These are phyloP conservation scores for Pythium brassicae DNA, from an alignment of 352 stramenopile species.

Conservation along the genomic window DNA sequence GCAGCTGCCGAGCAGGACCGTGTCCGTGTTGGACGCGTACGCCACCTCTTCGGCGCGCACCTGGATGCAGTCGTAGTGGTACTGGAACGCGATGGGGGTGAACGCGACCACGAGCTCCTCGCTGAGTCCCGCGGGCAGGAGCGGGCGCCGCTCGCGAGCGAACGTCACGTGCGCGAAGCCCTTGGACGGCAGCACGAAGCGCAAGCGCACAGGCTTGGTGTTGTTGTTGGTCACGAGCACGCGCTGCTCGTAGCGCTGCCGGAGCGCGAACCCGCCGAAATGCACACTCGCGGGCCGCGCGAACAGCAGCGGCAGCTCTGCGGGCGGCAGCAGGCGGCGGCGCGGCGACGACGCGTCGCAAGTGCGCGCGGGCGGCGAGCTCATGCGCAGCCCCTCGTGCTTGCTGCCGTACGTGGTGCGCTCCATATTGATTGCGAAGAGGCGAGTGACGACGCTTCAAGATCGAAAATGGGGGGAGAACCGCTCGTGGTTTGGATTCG, in stretches of 20 bases:
- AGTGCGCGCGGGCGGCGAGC: constrained; percentile 5
- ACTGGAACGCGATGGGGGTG: constrained; percentile 65
- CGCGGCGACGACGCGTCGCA: constrained; percentile 21
- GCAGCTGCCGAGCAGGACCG: constrained; percentile 29
- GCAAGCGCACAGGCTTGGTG: constrained; percentile 59
- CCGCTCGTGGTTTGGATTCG: constrained; percentile 1
- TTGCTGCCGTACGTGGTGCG: constrained; percentile 9
- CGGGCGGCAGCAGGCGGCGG: constrained; percentile 17
- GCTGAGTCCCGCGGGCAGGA: constrained; percentile 67
- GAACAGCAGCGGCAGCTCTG: constrained; percentile 33
- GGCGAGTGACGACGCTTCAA: constrained; percentile 3
- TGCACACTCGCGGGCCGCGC: constrained; percentile 70
- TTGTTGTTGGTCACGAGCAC: constrained; percentile 78
- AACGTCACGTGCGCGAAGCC: constrained; percentile 54
- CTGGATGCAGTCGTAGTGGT: constrained; percentile 88
- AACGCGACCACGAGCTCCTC: constrained; percentile 82
- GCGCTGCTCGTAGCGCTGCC: constrained; percentile 52
- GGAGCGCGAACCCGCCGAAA: constrained; percentile 82
- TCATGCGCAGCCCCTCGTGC: constrained; percentile 12
- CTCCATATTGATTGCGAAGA: constrained; percentile 2
- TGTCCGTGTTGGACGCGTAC: constrained; percentile 51
- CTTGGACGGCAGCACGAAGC: constrained; percentile 53
- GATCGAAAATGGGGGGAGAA: background rate
- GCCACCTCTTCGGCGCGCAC: constrained; percentile 69
- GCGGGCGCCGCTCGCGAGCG: constrained; percentile 41